These are phyloP conservation scores for Pholiota conissans DNA, from an alignment of 768 basidiomycete species.

Conservation along the genomic window DNA sequence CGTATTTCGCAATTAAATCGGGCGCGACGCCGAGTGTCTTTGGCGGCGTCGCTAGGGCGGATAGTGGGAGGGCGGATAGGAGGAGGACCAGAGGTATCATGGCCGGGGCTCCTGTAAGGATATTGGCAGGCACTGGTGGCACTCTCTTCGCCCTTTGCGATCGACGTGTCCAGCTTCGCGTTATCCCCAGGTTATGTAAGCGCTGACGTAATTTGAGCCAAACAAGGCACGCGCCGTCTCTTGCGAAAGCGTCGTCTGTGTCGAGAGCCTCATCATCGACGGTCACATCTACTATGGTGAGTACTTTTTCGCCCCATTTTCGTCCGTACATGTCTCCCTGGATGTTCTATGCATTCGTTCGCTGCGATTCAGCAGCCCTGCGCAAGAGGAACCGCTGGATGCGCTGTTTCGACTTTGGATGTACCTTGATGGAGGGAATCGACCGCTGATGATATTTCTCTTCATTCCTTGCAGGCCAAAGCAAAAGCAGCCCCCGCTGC, in stretches of 20 bases:
- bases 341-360: conserved; percentile 1
- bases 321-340: conserved; percentile 1
- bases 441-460: conserved; percentile 22
- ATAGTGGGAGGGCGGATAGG: conserved; percentile 39
- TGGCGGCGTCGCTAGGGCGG: conserved; percentile 38
- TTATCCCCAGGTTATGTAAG: conserved; percentile 5
- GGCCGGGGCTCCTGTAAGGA: conserved; percentile 12
- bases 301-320: conserved; percentile 21
- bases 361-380: conserved; percentile 1
- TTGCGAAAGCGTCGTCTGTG: conserved; percentile 20
- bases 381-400: conserved; percentile 35
- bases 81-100: conserved; percentile 58
- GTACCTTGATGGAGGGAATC: conserved; percentile 18
- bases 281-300: conserved; percentile 46
- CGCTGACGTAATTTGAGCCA: conserved; percentile 32
- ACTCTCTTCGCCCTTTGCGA: conserved; percentile 14
- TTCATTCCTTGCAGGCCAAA: conserved; percentile 54
- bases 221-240: conserved; percentile 40
- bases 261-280: conserved; percentile 37
- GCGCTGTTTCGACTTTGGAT: conserved; percentile 34
- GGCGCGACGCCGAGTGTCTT: conserved; percentile 63
- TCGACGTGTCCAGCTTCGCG: conserved; percentile 40
- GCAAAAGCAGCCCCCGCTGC: conserved; percentile 75
- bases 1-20: conserved; percentile 54
- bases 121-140: too few species aligned